Percentiles rank a stretch among this genome's conserved stretches.
Conservation (phyloP, 2,329 filamentous ascomycete genomes). For the Aspergillus udagawae region DNA sequence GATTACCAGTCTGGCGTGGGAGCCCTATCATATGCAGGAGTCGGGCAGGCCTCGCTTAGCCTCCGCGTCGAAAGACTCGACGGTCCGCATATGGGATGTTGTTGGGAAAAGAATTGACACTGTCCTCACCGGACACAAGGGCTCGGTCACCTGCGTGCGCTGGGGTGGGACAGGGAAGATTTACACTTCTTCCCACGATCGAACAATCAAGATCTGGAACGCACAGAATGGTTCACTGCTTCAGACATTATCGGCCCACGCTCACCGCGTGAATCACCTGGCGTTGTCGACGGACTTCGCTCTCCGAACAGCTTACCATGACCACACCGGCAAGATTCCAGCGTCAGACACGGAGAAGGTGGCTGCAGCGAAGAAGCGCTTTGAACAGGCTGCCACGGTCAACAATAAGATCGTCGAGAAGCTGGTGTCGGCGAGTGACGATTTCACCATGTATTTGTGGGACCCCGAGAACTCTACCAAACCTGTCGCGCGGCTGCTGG, state of each 20-base stretch:
- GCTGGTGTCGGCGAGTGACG: conserved; percentile 85
- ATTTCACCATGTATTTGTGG: conserved; percentile 97
- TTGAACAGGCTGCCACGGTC: conserved; percentile 77
- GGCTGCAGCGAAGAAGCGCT: conserved; percentile 72
- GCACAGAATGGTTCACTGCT: conserved; percentile 71
- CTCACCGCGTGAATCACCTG: conserved; percentile 94
- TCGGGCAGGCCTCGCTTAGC: conserved; percentile 73
- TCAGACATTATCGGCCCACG: conserved; percentile 75
- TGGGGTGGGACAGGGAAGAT: conserved; percentile 90
- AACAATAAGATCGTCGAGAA: conserved; percentile 75
- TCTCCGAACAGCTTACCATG: conserved; percentile 78
- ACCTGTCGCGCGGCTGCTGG: conserved; percentile 80
- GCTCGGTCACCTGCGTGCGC: conserved; percentile 80
- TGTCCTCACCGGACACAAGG: conserved; percentile 83
- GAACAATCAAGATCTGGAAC: conserved; percentile 89
- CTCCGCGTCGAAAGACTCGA: conserved; percentile 84
- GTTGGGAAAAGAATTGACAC: conserved; percentile 74
- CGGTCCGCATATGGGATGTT: conserved; percentile 81
- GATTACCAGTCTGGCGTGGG: conserved; percentile 85
- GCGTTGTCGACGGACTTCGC: conserved; percentile 91
- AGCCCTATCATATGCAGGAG: conserved; percentile 82
- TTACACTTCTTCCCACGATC: conserved; percentile 85
- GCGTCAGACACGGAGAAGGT: conserved; percentile 65
- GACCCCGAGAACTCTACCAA: conserved; percentile 75
- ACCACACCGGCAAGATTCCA: conserved; percentile 72